Evolutionary conservation across 202 grass and related monocot species (phyloP), one percentile per base, ranked within the genome.

Genomic region (Elaeis oleifera): DNA sequence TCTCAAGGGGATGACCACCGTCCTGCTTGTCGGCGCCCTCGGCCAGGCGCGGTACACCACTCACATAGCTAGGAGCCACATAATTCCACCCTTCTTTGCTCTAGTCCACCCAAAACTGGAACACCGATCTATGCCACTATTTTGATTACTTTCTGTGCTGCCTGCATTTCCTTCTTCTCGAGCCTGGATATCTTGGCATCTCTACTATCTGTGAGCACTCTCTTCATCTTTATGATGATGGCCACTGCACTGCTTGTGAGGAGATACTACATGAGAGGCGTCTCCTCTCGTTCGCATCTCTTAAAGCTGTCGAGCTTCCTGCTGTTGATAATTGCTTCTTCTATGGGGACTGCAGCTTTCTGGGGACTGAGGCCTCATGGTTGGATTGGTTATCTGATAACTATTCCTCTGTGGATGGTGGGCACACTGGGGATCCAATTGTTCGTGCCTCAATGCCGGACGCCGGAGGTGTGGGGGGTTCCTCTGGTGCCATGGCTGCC

Each of bases 171-270:
- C 0, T 13, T 97, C 57, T 92, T 97, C 84, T 97, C 92, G 49
- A 86, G 88, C 76, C 88, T 97, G 32, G 57, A 81, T 39, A 61
- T 97, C 24, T 78, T 97, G 49, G 15, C 92, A 51, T 78, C 74
- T 74, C 67, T 97, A 19, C 29, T 97, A 16, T 92, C 88, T 4
- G 72, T 91, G 28, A 97, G 92, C 74, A 97, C 79, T 53, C 84
- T 97, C 69, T 97, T 97, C 81, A 89, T 97, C 80, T 97, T 97
- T 68, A 86, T 92, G 88, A 91, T 97, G 87, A 74, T 97, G 82
- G 82, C 92, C 19, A 81, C 79, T 0, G 88, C 92, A 2, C 84
- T 97, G 8, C 84, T 97, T 0, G 88, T 92, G 23, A 78, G 88
- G 5, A 64, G 89, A 51, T 89, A 90, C 67, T 84, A 92, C 77